Conservation (phyloP, 208 protist species). For the Acanthamoeba royreba region DNA sequence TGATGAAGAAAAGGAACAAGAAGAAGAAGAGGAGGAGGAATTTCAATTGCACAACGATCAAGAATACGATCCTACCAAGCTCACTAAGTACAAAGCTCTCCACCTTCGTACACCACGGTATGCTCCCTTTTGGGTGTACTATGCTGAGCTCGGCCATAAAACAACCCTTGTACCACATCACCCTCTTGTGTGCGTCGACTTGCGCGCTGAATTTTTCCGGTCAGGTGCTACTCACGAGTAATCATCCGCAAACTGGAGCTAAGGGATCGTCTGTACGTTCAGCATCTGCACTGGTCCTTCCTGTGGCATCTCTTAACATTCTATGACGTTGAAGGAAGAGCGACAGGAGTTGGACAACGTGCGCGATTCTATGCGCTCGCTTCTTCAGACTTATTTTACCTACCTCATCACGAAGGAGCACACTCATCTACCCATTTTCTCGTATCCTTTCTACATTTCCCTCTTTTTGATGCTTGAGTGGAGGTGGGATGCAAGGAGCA, state of each 20-base stretch:
- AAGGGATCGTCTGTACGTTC: background rate
- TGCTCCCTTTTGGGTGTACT: background rate
- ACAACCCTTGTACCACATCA: background rate
- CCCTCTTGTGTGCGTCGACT: too few relatives aligned
- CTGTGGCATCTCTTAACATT: background rate
- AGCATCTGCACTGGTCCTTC: background rate
- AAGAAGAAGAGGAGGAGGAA: background rate
- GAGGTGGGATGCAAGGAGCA: too few relatives aligned
- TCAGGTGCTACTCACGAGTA: background rate
- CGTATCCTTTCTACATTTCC: background rate
- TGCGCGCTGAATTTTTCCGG: too few relatives aligned
- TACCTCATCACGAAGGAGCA: conserved; percentile 48
- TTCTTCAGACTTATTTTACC: background rate
- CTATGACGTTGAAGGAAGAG: background rate
- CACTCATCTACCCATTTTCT: conserved; percentile 18
- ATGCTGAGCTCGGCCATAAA: background rate
- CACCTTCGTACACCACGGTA: background rate
- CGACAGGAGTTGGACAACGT: background rate
- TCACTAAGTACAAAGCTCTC: background rate
- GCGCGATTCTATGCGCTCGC: background rate
- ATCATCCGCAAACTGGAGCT: background rate
- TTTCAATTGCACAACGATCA: background rate
- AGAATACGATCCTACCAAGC: background rate
- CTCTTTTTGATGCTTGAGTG: too few relatives aligned
- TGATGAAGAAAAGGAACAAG: background rate